phyloP scores from a whole-genome alignment of 2,329 filamentous ascomycete genomes.

The Aaosphaeria arxii region DNA sequence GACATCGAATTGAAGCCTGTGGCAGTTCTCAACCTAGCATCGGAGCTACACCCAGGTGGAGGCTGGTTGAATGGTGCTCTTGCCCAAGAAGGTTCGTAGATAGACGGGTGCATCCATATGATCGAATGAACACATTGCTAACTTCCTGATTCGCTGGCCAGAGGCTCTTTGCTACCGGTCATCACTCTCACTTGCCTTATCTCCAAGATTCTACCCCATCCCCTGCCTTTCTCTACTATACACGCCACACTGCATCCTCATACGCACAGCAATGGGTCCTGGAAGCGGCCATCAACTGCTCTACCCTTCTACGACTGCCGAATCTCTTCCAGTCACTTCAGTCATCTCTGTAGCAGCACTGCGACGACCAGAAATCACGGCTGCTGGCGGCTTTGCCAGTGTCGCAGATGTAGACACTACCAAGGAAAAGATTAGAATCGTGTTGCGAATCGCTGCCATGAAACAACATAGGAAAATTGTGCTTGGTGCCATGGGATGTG shows the following conservation, averaged over 20 bases:
- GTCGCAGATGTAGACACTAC: conserved; percentile 50
- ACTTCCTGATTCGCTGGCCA: too few relatives aligned
- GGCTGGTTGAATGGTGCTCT: conserved; percentile 61
- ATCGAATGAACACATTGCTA: too few relatives aligned
- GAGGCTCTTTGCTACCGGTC: conserved; percentile 66
- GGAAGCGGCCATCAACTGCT: conserved; percentile 47
- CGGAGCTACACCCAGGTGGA: conserved; percentile 56
- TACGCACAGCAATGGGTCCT: conserved; percentile 49
- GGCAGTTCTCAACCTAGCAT: conserved; percentile 67
- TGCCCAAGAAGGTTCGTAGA: conserved; percentile 54
- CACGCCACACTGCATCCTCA: conserved; percentile 58
- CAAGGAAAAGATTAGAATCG: conserved; percentile 62
- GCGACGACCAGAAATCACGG: conserved; percentile 36
- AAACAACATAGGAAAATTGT: conserved; percentile 59
- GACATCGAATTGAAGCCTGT: conserved; percentile 36
- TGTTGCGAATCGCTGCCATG: conserved; percentile 58
- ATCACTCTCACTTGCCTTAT: conserved; percentile 50
- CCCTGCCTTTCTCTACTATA: conserved; percentile 54
- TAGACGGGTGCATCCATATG: too few relatives aligned
- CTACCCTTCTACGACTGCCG: conserved; percentile 20
- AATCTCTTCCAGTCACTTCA: conserved; percentile 51
- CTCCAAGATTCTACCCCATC: conserved; percentile 53
- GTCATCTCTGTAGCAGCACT: conserved; percentile 61
- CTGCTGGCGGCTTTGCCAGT: conserved; percentile 16
- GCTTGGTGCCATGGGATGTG: conserved; percentile 68